Base-by-base conservation (phyloP, 805 yeast species). In the Suhomyces canberraensis region DNA sequence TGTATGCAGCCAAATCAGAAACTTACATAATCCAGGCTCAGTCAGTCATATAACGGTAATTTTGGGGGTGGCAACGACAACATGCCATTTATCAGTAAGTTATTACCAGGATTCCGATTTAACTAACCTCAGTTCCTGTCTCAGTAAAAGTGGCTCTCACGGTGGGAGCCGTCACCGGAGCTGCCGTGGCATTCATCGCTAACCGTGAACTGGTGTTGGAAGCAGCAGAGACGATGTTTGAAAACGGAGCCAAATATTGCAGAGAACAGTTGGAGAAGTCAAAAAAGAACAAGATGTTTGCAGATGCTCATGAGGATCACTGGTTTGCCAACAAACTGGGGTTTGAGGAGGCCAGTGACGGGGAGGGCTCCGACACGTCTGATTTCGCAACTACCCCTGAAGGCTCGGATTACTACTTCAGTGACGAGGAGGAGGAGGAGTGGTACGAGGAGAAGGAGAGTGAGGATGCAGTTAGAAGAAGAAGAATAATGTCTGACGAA, bases 41-140 rank as follows among this genome's bases (percentile, higher is more conserved):
- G n/a, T n/a, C n/a, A n/a, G n/a, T n/a, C n/a, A n/a, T n/a, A n/a
- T n/a, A n/a, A n/a, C n/a, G n/a, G n/a, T n/a, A n/a, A n/a, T n/a
- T n/a, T n/a, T n/a, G n/a, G n/a, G n/a, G n/a, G n/a, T n/a, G n/a
- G 18, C 32, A 20, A 29, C 26, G 4, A 17, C 25, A 15, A 16
- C 25, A 38, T 38, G 45, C 44, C 45, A 6, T 39, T 43, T 22
- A 24, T 37, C 18, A 39, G 50, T 42, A n/a, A n/a, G n/a, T n/a
- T n/a, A n/a, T n/a, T n/a, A n/a, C n/a, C n/a, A n/a, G n/a, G n/a
- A n/a, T n/a, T n/a, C n/a, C n/a, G n/a, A n/a, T n/a, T n/a, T n/a
- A n/a, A n/a, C n/a, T n/a, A n/a, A n/a, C n/a, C n/a, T n/a, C 26
- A 60, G 69, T 61, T 25, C 67, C 69, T 6, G 36, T 58, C 13